These are phyloP conservation scores for Jimgerdemannia flammicorona DNA, from an alignment of 192 early-diverging fungal species.

Conservation along the genomic window DNA sequence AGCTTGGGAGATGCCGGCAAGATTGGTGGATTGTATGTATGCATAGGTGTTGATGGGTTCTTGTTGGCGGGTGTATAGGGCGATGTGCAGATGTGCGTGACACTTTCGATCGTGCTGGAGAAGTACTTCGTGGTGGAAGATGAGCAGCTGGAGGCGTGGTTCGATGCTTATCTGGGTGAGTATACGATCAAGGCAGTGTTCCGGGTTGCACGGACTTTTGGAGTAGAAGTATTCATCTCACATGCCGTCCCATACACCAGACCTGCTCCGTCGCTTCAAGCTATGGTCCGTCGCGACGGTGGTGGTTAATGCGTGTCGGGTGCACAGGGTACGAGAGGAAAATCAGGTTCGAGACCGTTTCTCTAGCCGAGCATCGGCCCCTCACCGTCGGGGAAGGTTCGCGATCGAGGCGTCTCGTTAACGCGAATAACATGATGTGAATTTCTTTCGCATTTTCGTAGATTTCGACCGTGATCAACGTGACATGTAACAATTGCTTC, in stretches of 20 bases:
- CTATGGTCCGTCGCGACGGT: conserved; percentile 63
- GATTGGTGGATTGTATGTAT: background rate
- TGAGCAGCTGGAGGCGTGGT: conserved; percentile 61
- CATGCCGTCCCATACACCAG: conserved; percentile 20
- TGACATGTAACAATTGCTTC: conserved; percentile 62
- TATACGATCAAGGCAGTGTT: background rate
- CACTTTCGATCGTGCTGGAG: conserved; percentile 56
- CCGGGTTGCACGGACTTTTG: too few species aligned
- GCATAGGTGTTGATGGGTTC: background rate
- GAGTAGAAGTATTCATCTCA: background rate
- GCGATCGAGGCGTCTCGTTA: background rate
- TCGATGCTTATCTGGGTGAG: conserved; percentile 65
- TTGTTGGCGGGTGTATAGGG: conserved; percentile 28
- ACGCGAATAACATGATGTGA: background rate
- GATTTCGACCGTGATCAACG: conserved; percentile 72
- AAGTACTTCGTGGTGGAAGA: conserved; percentile 35
- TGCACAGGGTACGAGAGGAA: conserved; percentile 33
- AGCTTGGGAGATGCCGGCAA: too few species aligned
- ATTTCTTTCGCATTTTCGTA: conserved; percentile 9
- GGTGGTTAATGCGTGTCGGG: conserved; percentile 50
- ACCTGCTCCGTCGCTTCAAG: conserved; percentile 67
- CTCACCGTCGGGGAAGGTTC: background rate
- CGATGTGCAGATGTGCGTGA: conserved; percentile 80
- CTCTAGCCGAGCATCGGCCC: background rate
- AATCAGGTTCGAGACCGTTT: conserved; percentile 41